These are phyloP conservation scores for Penicillium ochrochloron DNA, from an alignment of 495 filamentous ascomycete species.

Conservation along the genomic window DNA sequence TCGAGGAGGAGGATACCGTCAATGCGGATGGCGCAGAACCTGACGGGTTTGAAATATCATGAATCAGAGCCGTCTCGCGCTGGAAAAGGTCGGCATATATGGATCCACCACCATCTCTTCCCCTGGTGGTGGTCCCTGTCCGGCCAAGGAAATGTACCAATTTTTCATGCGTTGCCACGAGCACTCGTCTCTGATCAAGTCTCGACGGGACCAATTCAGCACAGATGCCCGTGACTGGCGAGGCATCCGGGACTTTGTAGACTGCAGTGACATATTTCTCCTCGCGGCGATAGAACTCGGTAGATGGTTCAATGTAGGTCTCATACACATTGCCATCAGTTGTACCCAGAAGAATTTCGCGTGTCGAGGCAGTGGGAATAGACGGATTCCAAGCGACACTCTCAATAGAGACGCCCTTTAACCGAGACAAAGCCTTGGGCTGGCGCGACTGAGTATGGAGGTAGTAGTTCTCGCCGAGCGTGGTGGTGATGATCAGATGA, in stretches of 20 bases:
- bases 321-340: constrained; percentile 95
- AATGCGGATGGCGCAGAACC: constrained; percentile 64
- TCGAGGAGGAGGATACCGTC: constrained; percentile 79
- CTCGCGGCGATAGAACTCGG: constrained; percentile 92
- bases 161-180: constrained; percentile 75
- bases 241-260: constrained; percentile 76
- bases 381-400: constrained; percentile 94
- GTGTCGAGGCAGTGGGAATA: constrained; percentile 90
- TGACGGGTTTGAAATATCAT: constrained; percentile 66
- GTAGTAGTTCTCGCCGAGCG: constrained; percentile 95
- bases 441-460: constrained; percentile 92
- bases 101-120: constrained; percentile 78
- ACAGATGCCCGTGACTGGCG: constrained; percentile 79
- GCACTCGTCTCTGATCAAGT: constrained; percentile 71
- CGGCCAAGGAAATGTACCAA: constrained; percentile 81
- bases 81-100: constrained; percentile 90
- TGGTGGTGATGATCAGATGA: constrained; percentile 89
- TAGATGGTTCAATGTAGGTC: constrained; percentile 90
- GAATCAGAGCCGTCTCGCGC: constrained; percentile 71
- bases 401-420: constrained; percentile 87
- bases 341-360: constrained; percentile 92
- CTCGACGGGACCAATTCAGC: constrained; percentile 70
- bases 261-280: constrained; percentile 86
- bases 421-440: constrained; percentile 76
- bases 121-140: constrained; percentile 57